Evolutionary conservation across 257 asterid species (phyloP).

Genomic region (Plantago major): DNA sequence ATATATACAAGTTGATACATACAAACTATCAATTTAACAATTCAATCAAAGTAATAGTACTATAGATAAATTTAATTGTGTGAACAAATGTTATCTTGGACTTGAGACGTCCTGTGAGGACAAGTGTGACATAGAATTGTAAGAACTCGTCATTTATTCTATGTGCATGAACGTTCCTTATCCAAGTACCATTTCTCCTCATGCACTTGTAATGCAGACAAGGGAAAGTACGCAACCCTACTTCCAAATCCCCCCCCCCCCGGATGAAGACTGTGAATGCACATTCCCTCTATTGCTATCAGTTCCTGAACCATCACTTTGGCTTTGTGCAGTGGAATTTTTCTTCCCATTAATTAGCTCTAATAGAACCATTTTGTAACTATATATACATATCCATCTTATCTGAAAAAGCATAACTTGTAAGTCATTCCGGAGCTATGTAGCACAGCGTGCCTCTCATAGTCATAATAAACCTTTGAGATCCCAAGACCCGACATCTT

Average conservation of each 20-base stretch:
- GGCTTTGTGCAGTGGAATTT: slow-evolving; percentile 48
- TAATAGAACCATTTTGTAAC: slow-evolving; percentile 71
- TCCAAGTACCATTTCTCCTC: slow-evolving; percentile 52
- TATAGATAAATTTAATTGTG: background rate
- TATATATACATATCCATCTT: slow-evolving; percentile 77
- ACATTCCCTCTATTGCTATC: slow-evolving; percentile 22
- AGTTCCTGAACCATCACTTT: slow-evolving; percentile 27
- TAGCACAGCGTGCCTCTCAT: slow-evolving; percentile 84
- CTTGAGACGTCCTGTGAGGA: slow-evolving; percentile 76
- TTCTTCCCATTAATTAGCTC: slow-evolving; percentile 73
- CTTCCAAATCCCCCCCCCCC: slow-evolving; percentile 21
- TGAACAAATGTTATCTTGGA: slow-evolving; percentile 43
- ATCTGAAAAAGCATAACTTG: slow-evolving; percentile 69
- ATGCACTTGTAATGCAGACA: slow-evolving; percentile 74
- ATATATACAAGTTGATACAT: background rate
- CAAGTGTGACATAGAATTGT: slow-evolving; percentile 45
- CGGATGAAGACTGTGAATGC: slow-evolving; percentile 31
- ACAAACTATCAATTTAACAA: background rate
- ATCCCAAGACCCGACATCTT: slow-evolving; percentile 87
- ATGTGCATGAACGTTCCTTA: slow-evolving; percentile 26
- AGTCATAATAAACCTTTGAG: slow-evolving; percentile 69
- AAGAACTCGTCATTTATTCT: slow-evolving; percentile 28
- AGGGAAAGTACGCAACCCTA: slow-evolving; percentile 53
- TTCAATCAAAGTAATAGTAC: background rate
- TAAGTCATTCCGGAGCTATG: slow-evolving; percentile 82